Conservation (phyloP, 768 basidiomycete species). For the Pleurotus giganteus region DNA sequence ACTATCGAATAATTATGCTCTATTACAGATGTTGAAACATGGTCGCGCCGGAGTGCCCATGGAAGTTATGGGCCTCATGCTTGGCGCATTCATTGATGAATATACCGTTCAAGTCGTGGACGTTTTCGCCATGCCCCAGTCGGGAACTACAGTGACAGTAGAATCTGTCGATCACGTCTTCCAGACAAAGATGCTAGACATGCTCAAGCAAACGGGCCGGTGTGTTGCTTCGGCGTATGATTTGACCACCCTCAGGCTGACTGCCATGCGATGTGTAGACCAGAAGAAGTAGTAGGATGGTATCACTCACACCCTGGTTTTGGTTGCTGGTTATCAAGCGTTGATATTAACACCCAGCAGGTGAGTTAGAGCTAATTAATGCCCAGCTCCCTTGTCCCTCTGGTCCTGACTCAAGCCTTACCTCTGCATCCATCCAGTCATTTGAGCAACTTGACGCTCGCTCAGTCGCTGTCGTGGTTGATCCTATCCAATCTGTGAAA, state of each 20-base stretch:
- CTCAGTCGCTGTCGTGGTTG: constrained; percentile 95
- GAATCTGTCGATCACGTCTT: constrained; percentile 99
- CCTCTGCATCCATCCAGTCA: constrained; percentile 52
- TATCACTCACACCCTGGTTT: constrained; percentile 99
- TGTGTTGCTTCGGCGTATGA: constrained; percentile 42
- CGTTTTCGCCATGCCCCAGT: constrained; percentile 99
- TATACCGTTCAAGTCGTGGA: constrained; percentile 94
- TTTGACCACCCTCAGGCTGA: constrained; percentile 8
- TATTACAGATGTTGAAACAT: constrained; percentile 92
- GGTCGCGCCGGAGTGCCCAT: constrained; percentile 98
- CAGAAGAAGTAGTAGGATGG: constrained; percentile 99
- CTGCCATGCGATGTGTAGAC: constrained; percentile 38
- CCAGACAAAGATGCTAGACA: constrained; percentile 97
- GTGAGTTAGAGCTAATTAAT: too few species aligned
- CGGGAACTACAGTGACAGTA: constrained; percentile 95
- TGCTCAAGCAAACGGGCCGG: constrained; percentile 99
- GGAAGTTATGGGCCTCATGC: constrained; percentile 99
- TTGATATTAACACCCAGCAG: constrained; percentile 99
- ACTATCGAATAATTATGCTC: constrained; percentile 10
- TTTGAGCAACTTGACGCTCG: constrained; percentile 93
- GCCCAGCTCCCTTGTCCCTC: constrained; percentile 10
- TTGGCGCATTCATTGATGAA: constrained; percentile 98
- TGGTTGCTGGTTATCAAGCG: constrained; percentile 98
- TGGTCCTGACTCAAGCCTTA: constrained; percentile 12
- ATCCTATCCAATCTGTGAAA: constrained; percentile 98